phyloP scores from a whole-genome alignment of 306 rosid species.

The Arachis hypogaea region DNA sequence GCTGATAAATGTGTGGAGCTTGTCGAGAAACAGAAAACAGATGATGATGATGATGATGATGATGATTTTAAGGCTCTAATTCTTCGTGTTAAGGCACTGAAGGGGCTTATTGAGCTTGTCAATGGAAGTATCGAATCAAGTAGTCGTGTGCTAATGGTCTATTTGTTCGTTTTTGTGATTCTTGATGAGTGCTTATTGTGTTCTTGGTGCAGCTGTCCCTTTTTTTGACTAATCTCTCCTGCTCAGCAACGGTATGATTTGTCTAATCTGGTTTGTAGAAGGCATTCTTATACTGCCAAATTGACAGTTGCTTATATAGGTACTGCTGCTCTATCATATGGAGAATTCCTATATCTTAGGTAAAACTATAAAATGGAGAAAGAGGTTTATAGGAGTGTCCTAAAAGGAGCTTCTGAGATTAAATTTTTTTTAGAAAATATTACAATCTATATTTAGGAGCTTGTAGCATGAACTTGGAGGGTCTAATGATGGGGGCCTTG shows the following conservation, averaged over 20 bases:
- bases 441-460: slow-evolving; percentile 56
- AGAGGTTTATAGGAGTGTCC: slow-evolving; percentile 66
- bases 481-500: slow-evolving; percentile 64
- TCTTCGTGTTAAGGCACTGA: slow-evolving; percentile 66
- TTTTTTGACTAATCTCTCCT: slow-evolving; percentile 55
- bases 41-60: neutral
- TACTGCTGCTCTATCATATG: slow-evolving; percentile 69
- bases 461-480: slow-evolving; percentile 68
- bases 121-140: slow-evolving; percentile 66
- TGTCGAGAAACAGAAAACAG: slow-evolving; percentile 43
- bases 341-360: slow-evolving; percentile 62
- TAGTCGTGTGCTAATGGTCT: slow-evolving; percentile 33
- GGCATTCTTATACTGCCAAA: slow-evolving; percentile 31
- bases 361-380: slow-evolving; percentile 63
- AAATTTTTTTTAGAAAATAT: slow-evolving; percentile 31
- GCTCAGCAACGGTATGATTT: slow-evolving; percentile 56
- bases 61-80: slow-evolving; percentile 42
- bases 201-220: slow-evolving; percentile 60
- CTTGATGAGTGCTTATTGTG: slow-evolving; percentile 15
- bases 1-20: slow-evolving; percentile 82
- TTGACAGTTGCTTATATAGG: slow-evolving; percentile 60
- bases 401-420: slow-evolving; percentile 45
- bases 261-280: slow-evolving; percentile 9
- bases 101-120: slow-evolving; percentile 82
- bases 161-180: slow-evolving; percentile 22